phyloP scores from a whole-genome alignment of 495 filamentous ascomycete genomes.

The Mycothermus thermophilus region DNA sequence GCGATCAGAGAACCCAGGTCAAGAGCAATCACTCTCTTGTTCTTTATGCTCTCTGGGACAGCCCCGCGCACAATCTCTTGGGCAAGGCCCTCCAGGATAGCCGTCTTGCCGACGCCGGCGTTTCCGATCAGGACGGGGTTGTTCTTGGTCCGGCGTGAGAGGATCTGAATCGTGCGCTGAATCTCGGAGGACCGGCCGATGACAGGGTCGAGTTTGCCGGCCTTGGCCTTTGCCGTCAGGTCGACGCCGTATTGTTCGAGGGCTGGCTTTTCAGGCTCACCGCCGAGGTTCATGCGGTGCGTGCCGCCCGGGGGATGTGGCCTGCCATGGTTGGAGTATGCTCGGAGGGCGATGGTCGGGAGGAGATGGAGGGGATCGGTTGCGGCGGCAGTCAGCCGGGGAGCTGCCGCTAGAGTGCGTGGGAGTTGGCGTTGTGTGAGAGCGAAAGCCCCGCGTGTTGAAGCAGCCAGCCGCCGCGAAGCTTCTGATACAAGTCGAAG shows the following conservation, averaged over 20 bases:
- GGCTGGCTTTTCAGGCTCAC: slow-evolving; percentile 66
- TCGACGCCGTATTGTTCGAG: slow-evolving; percentile 86
- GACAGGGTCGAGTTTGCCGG: slow-evolving; percentile 87
- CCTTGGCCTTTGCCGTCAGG: slow-evolving; percentile 70
- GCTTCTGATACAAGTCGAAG: slow-evolving; percentile 20
- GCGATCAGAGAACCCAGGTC: slow-evolving; percentile 89
- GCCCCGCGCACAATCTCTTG: slow-evolving; percentile 83
- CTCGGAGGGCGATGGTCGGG: slow-evolving; percentile 27
- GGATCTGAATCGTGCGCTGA: slow-evolving; percentile 82
- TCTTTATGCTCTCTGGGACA: slow-evolving; percentile 92
- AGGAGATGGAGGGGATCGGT: slow-evolving; percentile 10
- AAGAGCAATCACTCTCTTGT: slow-evolving; percentile 74
- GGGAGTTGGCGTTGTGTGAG: slow-evolving; percentile 14
- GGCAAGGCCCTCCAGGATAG: slow-evolving; percentile 83
- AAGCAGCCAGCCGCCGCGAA: slow-evolving; percentile 22
- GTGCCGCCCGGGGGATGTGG: slow-evolving; percentile 84
- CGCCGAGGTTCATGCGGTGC: slow-evolving; percentile 80
- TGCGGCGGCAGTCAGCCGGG: slow-evolving; percentile 2
- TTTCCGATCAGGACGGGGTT: slow-evolving; percentile 89
- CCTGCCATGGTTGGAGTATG: slow-evolving; percentile 63
- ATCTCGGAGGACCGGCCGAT: slow-evolving; percentile 88
- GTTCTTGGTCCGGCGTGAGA: slow-evolving; percentile 90
- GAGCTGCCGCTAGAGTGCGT: slow-evolving; percentile 10
- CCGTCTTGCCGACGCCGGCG: slow-evolving; percentile 92
- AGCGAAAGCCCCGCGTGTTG: slow-evolving; percentile 21